Percentiles rank a stretch among this genome's conserved stretches.
Conservation (phyloP, 345 rosid genomes). For the Eucalyptus erythrocorys region DNA sequence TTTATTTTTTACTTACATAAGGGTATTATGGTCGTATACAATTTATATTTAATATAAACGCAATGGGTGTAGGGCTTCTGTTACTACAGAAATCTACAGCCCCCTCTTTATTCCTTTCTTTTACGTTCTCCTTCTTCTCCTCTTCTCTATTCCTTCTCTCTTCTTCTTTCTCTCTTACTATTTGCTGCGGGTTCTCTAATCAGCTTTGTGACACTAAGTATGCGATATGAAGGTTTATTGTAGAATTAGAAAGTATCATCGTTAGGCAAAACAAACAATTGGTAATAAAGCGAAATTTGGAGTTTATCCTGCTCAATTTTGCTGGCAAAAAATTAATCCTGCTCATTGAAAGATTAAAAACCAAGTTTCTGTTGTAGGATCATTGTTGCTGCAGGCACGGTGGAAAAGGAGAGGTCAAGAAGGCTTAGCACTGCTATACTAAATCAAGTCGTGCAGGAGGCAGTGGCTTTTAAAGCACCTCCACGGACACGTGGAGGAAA, state of each 20-base stretch:
- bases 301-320: neutral
- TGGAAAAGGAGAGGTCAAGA: constrained; percentile 88
- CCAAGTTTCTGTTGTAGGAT: constrained; percentile 33
- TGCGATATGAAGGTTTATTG: neutral
- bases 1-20: too few species aligned
- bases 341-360: neutral
- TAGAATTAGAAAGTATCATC: neutral
- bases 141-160: too few species aligned
- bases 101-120: too few species aligned
- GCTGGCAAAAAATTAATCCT: neutral
- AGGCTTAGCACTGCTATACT: constrained; percentile 73
- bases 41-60: too few species aligned
- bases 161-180: too few species aligned
- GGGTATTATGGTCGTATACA: too few species aligned
- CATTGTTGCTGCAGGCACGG: constrained; percentile 60
- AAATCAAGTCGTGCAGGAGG: constrained; percentile 84
- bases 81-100: too few species aligned
- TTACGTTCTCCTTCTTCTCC: too few species aligned
- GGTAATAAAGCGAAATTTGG: neutral
- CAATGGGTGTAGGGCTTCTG: too few species aligned
- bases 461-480: constrained; percentile 84
- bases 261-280: neutral
- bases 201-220: too few species aligned
- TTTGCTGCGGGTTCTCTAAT: too few species aligned
- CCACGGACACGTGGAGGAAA: constrained; percentile 89